Base-by-base conservation (phyloP, 2,329 filamentous ascomycete species). In the Ascochyta pisi region DNA sequence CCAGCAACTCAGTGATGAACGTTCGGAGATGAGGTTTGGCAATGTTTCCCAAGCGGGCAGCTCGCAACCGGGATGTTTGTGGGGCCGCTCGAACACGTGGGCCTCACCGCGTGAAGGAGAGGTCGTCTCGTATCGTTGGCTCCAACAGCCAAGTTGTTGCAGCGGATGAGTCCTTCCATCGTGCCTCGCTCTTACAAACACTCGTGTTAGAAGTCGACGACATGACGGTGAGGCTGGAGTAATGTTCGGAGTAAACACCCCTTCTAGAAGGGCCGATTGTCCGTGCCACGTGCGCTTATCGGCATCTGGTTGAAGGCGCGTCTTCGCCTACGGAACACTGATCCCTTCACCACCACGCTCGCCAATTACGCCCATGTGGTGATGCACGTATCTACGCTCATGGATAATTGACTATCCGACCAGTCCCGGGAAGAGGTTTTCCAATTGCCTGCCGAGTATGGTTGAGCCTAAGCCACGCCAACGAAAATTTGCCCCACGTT, bases 401-500 rank as follows among this genome's bases (percentile, higher is more conserved):
- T 56, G 53, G 53, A 47, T 48, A 39, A 51, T 47, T 56, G 53
- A 56, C 53, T 56, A 51, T 47, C 53, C 47, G 53, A 56, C 43
- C 53, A 48, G 40, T 48, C 23, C 43, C 47, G 47, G 53, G 13
- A 47, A 26, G 19, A 50, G 47, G 42, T 27, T 40, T 43, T 56
- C 37, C 53, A 47, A 40, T 42, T 56, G 42, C 47, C 53, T 51
- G 53, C 62, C 47, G 59, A 69, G 37, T 61, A 74, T 73, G 71
- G 69, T 61, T 64, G 70, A 74, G 34, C 43, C 63, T 35, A 69
- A 67, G 46, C 65, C 70, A 16, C 67, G 72, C 40, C 71, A 75
- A 50, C 66, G 73, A 46, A 74, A 70, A 61, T 75, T 74, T 58
- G 73, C 71, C 42, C 71, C 73, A 49, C 66, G 73, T n/a, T 73